A percentile compares a stretch with the other conserved stretches of the same genome.
These are phyloP conservation scores for Magnolia changhungtana DNA, from an alignment of 164 flowering plant genomes.

Conservation along the genomic window DNA sequence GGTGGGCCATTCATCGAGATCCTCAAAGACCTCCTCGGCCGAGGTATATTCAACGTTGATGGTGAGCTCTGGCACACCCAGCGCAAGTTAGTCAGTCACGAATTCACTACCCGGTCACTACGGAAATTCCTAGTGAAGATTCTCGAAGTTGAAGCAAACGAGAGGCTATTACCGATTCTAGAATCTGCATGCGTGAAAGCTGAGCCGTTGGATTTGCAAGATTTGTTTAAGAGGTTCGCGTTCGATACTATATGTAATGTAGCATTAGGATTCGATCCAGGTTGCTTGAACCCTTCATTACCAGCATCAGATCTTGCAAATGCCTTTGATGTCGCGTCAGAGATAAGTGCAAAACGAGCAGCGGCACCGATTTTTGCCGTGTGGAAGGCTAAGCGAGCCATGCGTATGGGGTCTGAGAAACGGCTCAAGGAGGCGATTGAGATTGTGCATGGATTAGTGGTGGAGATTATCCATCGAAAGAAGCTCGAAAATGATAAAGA, in stretches of 20 bases:
- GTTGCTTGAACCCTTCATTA: constrained; percentile 35
- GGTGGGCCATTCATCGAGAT: constrained; percentile 67
- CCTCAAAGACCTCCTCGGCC: constrained; percentile 67
- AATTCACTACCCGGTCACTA: constrained; percentile 48
- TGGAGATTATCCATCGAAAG: constrained; percentile 34
- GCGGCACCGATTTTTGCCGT: constrained; percentile 35
- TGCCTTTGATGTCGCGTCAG: constrained; percentile 64
- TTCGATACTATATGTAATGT: constrained; percentile 58
- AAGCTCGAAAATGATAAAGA: constrained; percentile 11
- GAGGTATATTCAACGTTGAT: constrained; percentile 81
- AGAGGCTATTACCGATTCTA: constrained; percentile 46
- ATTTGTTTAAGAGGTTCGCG: constrained; percentile 45
- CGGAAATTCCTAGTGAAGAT: constrained; percentile 33
- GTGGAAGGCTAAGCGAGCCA: constrained; percentile 57
- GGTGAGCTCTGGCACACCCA: constrained; percentile 69
- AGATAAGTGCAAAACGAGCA: constrained; percentile 49
- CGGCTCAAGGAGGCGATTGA: constrained; percentile 37
- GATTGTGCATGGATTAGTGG: constrained; percentile 33
- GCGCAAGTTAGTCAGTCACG: constrained; percentile 62
- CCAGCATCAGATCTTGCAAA: constrained; percentile 31
- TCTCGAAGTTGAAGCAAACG: constrained; percentile 44
- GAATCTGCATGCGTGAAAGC: constrained; percentile 24
- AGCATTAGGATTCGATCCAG: constrained; percentile 53
- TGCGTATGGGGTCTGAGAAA: constrained; percentile 54
- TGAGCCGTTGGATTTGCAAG: constrained; percentile 35